Evolutionary conservation across 371 early-diverging fungal genomes (phyloP).

Genomic region (Mortierella sp.): DNA sequence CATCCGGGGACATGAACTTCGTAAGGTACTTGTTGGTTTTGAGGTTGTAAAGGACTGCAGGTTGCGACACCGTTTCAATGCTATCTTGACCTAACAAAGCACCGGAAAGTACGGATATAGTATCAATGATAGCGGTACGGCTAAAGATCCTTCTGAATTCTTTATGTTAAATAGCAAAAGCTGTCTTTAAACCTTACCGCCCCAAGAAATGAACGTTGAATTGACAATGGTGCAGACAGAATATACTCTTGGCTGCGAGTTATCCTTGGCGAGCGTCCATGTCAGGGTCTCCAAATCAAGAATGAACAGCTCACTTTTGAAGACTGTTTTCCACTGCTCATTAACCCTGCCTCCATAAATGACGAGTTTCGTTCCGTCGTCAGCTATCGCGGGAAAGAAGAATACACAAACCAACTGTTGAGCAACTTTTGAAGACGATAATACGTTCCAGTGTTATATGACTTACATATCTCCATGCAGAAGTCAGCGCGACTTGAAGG

Average conservation of each 20-base stretch:
- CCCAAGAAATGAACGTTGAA: conserved; percentile 12
- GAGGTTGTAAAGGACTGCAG: conserved; percentile 5
- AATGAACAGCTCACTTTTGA: not conserved
- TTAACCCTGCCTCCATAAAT: not conserved
- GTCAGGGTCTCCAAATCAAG: not conserved
- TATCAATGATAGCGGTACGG: no score
- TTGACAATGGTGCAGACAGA: conserved; percentile 10
- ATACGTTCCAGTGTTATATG: no score
- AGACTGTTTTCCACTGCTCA: not conserved
- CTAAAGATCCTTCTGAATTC: not conserved
- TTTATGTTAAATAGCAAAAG: not conserved
- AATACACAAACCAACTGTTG: no score
- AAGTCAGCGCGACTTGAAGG: not conserved
- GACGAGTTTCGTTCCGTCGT: conserved; percentile 8
- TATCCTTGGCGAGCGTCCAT: not conserved
- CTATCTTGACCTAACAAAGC: not conserved
- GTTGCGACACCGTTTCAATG: not conserved
- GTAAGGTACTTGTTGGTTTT: conserved; percentile 1
- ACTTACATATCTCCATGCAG: conserved; percentile 10
- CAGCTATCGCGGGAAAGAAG: conserved; percentile 1
- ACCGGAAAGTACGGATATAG: not conserved
- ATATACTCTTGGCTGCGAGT: not conserved
- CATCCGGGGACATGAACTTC: conserved; percentile 1
- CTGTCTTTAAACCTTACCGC: not conserved
- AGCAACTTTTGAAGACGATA: no score